phyloP scores from a whole-genome alignment of 208 protist species.

The Giardia duodenalis region DNA sequence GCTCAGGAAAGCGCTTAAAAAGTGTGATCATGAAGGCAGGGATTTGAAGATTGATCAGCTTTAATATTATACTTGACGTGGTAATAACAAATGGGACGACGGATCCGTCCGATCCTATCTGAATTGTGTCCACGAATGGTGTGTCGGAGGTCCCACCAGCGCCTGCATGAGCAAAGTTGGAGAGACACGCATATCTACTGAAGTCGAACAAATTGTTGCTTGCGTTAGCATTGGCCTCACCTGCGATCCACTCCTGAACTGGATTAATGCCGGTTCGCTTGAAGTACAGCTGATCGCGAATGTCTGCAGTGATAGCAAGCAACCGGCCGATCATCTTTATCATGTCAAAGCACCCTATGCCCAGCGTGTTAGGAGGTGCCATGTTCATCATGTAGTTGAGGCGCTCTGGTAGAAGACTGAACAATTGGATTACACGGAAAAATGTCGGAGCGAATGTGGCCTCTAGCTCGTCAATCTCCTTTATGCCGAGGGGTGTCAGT shows the following conservation, averaged over 20 bases:
- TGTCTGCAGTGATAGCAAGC: conserved; percentile 22
- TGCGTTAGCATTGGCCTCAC: background rate
- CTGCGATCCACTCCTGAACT: background rate
- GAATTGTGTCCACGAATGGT: background rate
- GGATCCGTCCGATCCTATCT: background rate
- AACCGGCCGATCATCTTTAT: conserved; percentile 5
- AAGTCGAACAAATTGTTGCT: background rate
- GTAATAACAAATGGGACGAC: background rate
- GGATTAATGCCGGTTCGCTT: background rate
- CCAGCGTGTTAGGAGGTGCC: background rate
- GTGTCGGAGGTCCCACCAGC: background rate
- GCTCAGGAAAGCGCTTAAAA: background rate
- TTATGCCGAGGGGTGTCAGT: background rate
- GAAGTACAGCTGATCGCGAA: background rate
- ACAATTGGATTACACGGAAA: background rate
- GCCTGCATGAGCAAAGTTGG: background rate
- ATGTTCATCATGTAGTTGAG: background rate
- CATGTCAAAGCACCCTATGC: background rate
- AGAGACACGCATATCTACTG: background rate
- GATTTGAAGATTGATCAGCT: background rate
- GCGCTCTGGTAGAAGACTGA: background rate
- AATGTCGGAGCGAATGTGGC: background rate
- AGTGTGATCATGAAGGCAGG: background rate
- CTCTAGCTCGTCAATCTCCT: conserved; percentile 16
- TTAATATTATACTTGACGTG: background rate